A percentile compares a stretch with the other conserved stretches of the same genome.
Evolutionary conservation across 768 basidiomycete species (phyloP).

Genomic region (Floccularia luteovirens): DNA sequence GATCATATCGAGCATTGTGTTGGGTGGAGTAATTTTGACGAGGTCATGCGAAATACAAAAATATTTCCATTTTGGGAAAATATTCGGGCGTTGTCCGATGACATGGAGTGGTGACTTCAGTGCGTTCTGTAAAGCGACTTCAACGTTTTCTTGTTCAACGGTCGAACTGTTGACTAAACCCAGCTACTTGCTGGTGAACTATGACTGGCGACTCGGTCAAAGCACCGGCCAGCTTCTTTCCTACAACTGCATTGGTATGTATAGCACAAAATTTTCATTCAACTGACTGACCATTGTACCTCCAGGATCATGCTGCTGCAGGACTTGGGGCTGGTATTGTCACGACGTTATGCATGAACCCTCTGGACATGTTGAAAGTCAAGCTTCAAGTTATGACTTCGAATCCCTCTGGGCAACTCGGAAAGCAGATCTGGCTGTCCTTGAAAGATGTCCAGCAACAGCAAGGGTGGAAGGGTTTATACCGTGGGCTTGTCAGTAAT

Average conservation of each 20-base stretch:
- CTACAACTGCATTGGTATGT: constrained; percentile 40
- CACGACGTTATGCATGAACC: constrained; percentile 94
- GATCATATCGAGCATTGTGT: no score
- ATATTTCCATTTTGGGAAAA: no score
- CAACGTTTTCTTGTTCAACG: no score
- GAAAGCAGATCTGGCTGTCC: constrained; percentile 70
- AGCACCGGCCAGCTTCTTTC: constrained; percentile 44
- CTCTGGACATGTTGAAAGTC: constrained; percentile 92
- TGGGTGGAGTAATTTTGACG: no score
- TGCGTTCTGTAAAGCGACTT: no score
- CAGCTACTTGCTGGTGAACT: no score
- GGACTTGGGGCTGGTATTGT: constrained; percentile 91
- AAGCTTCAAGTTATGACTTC: constrained; percentile 84
- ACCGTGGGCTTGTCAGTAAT: constrained; percentile 86
- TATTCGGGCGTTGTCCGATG: no score
- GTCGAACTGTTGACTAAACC: no score
- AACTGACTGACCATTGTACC: constrained; percentile 2
- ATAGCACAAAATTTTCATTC: background rate
- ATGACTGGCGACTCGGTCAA: constrained; percentile 27
- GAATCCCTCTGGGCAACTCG: constrained; percentile 49
- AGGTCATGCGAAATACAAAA: no score
- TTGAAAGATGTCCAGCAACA: constrained; percentile 64
- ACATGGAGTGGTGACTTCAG: no score
- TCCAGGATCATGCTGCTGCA: constrained; percentile 89
- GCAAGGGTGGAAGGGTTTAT: constrained; percentile 81